Percentiles rank a stretch among this genome's conserved stretches.
These are phyloP conservation scores for Silene noctiflora DNA, from an alignment of 179 eudicot species.

Conservation along the genomic window DNA sequence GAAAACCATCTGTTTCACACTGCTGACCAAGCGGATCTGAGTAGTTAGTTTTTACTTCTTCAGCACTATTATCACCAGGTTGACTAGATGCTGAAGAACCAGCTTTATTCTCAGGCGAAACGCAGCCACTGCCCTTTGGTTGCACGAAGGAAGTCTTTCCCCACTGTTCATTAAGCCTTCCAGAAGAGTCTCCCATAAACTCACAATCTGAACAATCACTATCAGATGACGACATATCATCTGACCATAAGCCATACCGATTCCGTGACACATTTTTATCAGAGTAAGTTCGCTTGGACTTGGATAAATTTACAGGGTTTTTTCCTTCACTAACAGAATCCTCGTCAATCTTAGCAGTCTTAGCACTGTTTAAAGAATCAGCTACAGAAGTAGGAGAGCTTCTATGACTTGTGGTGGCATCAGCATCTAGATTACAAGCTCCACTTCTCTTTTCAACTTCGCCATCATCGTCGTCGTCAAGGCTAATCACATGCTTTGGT, in stretches of 20 bases:
- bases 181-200: slow-evolving; percentile 60
- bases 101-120: slow-evolving; percentile 24
- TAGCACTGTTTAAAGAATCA: slow-evolving; percentile 18
- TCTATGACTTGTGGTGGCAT: slow-evolving; percentile 40
- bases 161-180: slow-evolving; percentile 56
- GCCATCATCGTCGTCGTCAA: slow-evolving; percentile 68
- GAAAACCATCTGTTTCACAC: slow-evolving; percentile 6
- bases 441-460: slow-evolving; percentile 35
- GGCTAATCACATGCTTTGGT: slow-evolving; percentile 43
- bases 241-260: slow-evolving; percentile 48
- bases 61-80: slow-evolving; percentile 23
- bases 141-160: slow-evolving; percentile 55
- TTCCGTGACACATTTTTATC: slow-evolving; percentile 43
- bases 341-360: slow-evolving; percentile 27
- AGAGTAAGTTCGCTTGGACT: slow-evolving; percentile 67
- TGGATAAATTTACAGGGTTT: slow-evolving; percentile 59
- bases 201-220: slow-evolving; percentile 65
- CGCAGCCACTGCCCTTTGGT: slow-evolving; percentile 28
- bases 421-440: slow-evolving; percentile 27
- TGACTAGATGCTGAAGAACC: slow-evolving; percentile 25
- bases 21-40: background rate
- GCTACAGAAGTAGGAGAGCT: slow-evolving; percentile 27
- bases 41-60: slow-evolving; percentile 6
- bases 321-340: slow-evolving; percentile 40
- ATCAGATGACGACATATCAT: slow-evolving; percentile 48